Conservation (phyloP, 139 green algal species). For the Klebsormidium nitens region DNA sequence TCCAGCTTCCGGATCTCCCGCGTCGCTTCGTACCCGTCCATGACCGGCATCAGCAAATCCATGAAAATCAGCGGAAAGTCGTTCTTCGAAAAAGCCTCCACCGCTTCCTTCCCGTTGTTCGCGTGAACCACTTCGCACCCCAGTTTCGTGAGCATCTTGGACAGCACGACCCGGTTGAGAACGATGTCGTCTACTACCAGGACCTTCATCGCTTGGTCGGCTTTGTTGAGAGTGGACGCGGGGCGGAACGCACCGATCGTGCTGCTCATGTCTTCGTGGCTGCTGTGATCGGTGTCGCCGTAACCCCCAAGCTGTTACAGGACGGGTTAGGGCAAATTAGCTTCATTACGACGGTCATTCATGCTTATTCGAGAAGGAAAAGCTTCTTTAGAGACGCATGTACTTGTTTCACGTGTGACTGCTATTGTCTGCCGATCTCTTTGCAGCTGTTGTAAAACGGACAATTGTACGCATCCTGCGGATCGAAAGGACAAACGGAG, state of each 20-base stretch:
- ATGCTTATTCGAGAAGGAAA: no score
- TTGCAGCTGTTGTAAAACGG: no score
- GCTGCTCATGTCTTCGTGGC: neutral
- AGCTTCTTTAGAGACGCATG: no score
- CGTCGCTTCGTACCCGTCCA: slow-evolving; percentile 12
- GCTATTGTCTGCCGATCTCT: no score
- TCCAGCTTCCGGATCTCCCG: neutral
- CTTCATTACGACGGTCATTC: no score
- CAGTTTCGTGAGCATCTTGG: slow-evolving; percentile 17
- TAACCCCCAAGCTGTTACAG: neutral
- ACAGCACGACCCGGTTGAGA: slow-evolving; percentile 7
- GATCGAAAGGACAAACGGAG: no score
- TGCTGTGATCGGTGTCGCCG: neutral
- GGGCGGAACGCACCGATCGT: no score
- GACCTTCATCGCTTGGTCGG: neutral
- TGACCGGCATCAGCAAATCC: slow-evolving; percentile 10
- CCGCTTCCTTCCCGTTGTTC: neutral
- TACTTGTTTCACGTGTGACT: no score
- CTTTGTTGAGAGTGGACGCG: no score
- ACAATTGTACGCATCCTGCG: no score
- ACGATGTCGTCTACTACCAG: slow-evolving; percentile 11
- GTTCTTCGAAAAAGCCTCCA: neutral
- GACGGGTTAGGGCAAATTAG: no score
- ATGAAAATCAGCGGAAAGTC: slow-evolving; percentile 1
- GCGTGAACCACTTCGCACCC: slow-evolving; percentile 3